Evolutionary conservation across 2,329 filamentous ascomycete genomes (phyloP), one percentile per base, ranked within the genome.

Genomic region (Ustulina deusta): DNA sequence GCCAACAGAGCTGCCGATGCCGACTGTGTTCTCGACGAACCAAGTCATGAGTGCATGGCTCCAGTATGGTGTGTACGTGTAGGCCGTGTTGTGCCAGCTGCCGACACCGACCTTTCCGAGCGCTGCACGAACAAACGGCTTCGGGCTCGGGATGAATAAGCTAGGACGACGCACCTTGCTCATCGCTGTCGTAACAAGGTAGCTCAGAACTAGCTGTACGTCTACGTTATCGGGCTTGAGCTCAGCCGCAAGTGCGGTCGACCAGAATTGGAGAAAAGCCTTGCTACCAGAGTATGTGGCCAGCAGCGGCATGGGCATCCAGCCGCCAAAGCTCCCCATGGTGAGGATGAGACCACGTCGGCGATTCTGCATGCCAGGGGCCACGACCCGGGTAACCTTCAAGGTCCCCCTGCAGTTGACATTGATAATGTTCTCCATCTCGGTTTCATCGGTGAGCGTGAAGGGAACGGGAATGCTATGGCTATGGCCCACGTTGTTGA

Each of bases 241-340:
- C 81, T 99, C 96, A 15, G 91, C 88, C 0, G 91, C 92, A 15
- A 99, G 87, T 11, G 96, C 90, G 6, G 90, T 91, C 72, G 92
- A 97, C 96, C 96, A 99, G 78, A 97, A 91, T 82, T 98, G 95
- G 56, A 99, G 86, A 87, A 99, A 99, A 1, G 96, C 95, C 83
- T 99, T 99, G 88, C 92, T 96, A 72, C 96, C 96, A 51, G 93
- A 97, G 86, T 99, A 99, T 2, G 96, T 98, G 13, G 96, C 96
- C 51, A 99, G 87, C 62, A 96, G 90, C 6, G 97, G 94, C 0
- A 93, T 97, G 7, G 96, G 96, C 69, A 96, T 89, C 82, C 97
- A 91, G 73, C 96, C 97, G 69, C 92, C 96, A 78, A 98, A 97
- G 11, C 94, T 97, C 54, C 95, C 96, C 94, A 99, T 97, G 66